Evolutionary conservation across 2,329 filamentous ascomycete genomes (phyloP).

Genomic region (Hymenoscyphus albidus): DNA sequence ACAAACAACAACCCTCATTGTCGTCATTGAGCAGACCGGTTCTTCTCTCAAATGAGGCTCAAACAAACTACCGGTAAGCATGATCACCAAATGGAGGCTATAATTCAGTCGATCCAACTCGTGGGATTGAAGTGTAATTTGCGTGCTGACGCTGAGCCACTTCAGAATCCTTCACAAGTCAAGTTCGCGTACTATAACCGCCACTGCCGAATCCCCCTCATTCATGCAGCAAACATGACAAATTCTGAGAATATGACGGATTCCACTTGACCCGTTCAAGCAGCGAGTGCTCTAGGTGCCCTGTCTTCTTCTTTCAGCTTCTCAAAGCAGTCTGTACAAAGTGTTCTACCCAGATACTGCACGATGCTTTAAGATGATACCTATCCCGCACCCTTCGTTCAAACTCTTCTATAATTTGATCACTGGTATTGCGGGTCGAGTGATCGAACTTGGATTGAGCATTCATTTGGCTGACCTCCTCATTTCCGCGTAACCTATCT

Average conservation of each 20-base stretch:
- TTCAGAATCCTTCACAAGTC: constrained; percentile 1
- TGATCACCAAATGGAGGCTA: background rate
- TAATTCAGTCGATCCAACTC: background rate
- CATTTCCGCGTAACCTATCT: background rate
- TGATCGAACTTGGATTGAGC: background rate
- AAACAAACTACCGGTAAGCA: background rate
- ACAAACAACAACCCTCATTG: background rate
- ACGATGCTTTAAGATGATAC: background rate
- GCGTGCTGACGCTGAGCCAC: background rate
- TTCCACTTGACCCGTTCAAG: background rate
- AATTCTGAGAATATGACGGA: background rate
- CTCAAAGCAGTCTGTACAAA: background rate
- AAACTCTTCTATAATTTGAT: background rate
- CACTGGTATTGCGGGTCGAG: background rate
- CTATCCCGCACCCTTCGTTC: background rate
- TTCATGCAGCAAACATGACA: background rate
- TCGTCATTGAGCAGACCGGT: background rate
- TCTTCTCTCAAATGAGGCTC: background rate
- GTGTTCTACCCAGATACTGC: background rate
- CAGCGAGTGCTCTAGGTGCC: background rate
- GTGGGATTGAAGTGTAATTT: background rate
- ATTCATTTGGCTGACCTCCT: background rate
- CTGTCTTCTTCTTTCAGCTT: background rate
- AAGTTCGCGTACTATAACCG: background rate
- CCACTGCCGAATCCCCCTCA: background rate